Conservation (phyloP, 2,329 filamentous ascomycete genomes). For the Fusarium circinatum region DNA sequence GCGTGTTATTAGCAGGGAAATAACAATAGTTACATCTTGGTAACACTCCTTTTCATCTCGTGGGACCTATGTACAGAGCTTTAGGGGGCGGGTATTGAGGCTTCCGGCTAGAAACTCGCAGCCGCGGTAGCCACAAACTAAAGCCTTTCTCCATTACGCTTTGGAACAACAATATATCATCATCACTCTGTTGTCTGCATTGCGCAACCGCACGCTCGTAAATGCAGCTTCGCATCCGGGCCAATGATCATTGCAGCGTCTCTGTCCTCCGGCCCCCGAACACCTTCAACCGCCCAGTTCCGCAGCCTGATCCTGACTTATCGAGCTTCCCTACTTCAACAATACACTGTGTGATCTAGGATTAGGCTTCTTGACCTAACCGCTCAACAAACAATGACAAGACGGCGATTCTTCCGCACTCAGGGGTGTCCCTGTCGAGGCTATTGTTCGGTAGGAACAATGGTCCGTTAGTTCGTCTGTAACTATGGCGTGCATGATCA, state of each 20-base stretch:
- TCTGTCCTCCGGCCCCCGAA: background rate
- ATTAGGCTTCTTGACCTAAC: background rate
- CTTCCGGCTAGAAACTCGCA: background rate
- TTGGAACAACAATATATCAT: background rate
- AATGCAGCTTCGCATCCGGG: background rate
- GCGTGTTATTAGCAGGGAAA: too few species aligned
- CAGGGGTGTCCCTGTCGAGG: slow-evolving; percentile 9
- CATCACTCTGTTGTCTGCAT: background rate
- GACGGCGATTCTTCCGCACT: background rate
- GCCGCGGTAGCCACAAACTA: background rate
- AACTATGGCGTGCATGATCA: slow-evolving; percentile 33
- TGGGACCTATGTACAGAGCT: background rate
- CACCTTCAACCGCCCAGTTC: background rate
- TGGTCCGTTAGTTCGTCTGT: slow-evolving; percentile 6
- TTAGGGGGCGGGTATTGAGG: background rate
- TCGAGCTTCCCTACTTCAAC: background rate
- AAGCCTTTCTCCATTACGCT: background rate
- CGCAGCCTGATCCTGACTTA: background rate
- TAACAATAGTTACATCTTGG: background rate
- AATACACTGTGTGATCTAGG: background rate
- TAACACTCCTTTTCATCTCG: background rate
- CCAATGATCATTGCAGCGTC: slow-evolving; percentile 4
- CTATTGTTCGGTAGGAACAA: background rate
- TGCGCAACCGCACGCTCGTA: background rate
- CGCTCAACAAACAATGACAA: background rate